These are phyloP conservation scores for Lentinula detonsa DNA, from an alignment of 768 basidiomycete genomes.

Conservation along the genomic window DNA sequence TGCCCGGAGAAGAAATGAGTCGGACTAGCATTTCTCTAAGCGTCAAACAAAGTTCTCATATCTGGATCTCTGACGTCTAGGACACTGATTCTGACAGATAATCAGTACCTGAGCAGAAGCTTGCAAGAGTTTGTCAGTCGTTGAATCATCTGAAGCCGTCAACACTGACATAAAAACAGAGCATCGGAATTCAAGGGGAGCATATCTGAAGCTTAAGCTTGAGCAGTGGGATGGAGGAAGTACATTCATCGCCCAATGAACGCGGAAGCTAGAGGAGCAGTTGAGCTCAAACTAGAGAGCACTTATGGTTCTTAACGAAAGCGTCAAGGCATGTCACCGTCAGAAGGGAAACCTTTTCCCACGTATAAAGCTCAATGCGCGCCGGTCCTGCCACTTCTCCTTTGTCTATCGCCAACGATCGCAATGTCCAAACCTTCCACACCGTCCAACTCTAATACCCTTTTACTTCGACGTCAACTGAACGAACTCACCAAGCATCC, in stretches of 20 bases:
- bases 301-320: too few relatives aligned
- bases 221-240: too few relatives aligned
- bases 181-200: too few relatives aligned
- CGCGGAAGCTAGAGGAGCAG: too few relatives aligned
- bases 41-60: not conserved
- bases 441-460: constrained; percentile 38
- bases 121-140: not conserved
- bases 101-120: not conserved
- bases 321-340: too few relatives aligned
- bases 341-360: not conserved
- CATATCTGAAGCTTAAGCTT: too few relatives aligned
- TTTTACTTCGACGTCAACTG: constrained; percentile 75
- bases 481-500: constrained; percentile 86
- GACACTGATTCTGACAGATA: not conserved
- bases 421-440: constrained; percentile 41
- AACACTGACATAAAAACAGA: too few relatives aligned
- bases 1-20: not conserved
- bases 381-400: not conserved
- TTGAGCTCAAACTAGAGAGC: too few relatives aligned
- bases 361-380: not conserved
- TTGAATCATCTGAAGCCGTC: too few relatives aligned
- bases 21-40: not conserved
- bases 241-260: too few relatives aligned
- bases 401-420: constrained; percentile 6
- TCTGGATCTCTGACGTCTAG: not conserved